These are phyloP conservation scores for Chytriomyces sp. DNA, from an alignment of 192 early-diverging fungal species.

Conservation along the genomic window DNA sequence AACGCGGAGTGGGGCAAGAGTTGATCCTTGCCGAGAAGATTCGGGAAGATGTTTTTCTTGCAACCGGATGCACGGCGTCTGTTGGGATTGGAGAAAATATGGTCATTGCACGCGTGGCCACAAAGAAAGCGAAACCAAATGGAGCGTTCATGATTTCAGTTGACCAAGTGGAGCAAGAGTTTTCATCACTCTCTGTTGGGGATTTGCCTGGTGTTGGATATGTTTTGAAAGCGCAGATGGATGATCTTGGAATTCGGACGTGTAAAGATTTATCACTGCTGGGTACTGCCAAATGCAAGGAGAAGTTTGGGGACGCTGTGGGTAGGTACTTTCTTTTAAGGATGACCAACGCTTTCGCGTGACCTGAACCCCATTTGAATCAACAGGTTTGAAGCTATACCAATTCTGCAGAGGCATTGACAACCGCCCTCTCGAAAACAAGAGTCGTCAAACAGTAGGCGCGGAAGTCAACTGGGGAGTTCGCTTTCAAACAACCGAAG, in stretches of 20 bases:
- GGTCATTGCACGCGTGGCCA: conserved; percentile 76
- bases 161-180: neutral
- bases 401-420: conserved; percentile 81
- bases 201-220: conserved; percentile 69
- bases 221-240: conserved; percentile 52
- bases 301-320: conserved; percentile 62
- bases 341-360: neutral
- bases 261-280: conserved; percentile 46
- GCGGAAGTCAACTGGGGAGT: conserved; percentile 90
- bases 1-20: conserved; percentile 17
- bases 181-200: conserved; percentile 41
- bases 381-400: conserved; percentile 67
- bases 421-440: conserved; percentile 65
- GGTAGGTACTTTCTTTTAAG: conserved; percentile 4
- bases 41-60: conserved; percentile 32
- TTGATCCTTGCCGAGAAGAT: conserved; percentile 41
- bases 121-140: conserved; percentile 74
- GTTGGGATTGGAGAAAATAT: conserved; percentile 79
- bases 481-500: conserved; percentile 72
- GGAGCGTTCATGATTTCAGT: conserved; percentile 42
- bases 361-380: too few relatives aligned
- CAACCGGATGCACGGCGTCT: conserved; percentile 67
- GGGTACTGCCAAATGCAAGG: conserved; percentile 55
- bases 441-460: conserved; percentile 77
- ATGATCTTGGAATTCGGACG: conserved; percentile 36